A percentile compares a stretch with the other conserved stretches of the same genome.
These are phyloP conservation scores for Xylariaceae sp. DNA, from an alignment of 2,329 filamentous ascomycete genomes.

Conservation along the genomic window DNA sequence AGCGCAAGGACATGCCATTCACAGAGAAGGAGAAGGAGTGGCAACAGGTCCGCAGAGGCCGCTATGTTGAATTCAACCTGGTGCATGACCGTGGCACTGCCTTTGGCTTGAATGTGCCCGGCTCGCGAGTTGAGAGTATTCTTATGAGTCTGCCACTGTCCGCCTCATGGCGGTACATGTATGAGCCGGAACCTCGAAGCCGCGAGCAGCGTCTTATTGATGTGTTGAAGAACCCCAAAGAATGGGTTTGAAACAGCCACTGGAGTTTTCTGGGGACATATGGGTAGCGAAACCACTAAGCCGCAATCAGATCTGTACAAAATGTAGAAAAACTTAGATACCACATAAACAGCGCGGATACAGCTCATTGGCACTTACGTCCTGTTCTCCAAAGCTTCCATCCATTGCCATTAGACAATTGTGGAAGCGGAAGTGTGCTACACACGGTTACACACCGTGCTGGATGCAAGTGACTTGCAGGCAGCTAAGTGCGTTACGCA, in stretches of 20 bases:
- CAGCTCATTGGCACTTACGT: background rate
- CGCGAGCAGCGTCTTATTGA: conserved; percentile 78
- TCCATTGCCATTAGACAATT: too few species aligned
- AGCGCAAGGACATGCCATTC: conserved; percentile 87
- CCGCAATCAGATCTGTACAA: conserved; percentile 2
- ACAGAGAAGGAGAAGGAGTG: conserved; percentile 85
- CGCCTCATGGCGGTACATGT: conserved; percentile 95
- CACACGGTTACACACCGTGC: too few species aligned
- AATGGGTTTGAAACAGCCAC: conserved; percentile 53
- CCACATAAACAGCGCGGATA: background rate
- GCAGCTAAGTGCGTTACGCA: too few species aligned
- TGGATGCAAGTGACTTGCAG: too few species aligned
- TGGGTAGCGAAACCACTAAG: conserved; percentile 1
- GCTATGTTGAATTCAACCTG: conserved; percentile 98
- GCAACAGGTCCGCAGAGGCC: conserved; percentile 91
- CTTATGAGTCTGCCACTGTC: conserved; percentile 94
- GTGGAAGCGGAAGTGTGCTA: too few species aligned
- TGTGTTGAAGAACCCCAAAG: conserved; percentile 60
- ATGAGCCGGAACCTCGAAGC: conserved; percentile 70
- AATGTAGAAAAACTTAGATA: conserved; percentile 3
- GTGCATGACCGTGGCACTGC: conserved; percentile 94
- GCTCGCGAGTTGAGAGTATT: conserved; percentile 90
- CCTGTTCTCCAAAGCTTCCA: too few species aligned
- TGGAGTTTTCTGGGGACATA: background rate
- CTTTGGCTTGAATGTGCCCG: conserved; percentile 90